Evolutionary conservation across 768 basidiomycete species (phyloP), one percentile per base, ranked within the genome.

Genomic region (Lactarius pseudohatsudake): DNA sequence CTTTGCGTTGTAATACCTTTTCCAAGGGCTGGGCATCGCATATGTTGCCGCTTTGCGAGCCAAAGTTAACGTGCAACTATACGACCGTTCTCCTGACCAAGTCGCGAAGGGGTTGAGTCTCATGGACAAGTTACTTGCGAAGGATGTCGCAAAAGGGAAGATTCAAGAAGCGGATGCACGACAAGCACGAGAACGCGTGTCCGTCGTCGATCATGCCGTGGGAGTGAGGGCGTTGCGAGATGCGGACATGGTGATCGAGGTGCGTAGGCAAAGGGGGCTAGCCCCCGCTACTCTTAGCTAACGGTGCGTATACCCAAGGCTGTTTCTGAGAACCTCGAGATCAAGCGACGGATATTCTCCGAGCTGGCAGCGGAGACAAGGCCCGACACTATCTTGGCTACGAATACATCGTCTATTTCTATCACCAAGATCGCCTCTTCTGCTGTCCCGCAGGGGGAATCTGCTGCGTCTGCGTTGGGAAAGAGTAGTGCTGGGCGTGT

Each of bases 371-470:
- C 82, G 57, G 84, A 89, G 72, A 75, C 94, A 59, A 81, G 85
- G 34, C 86, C 89, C 0, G 81, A 84, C 38, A 85, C 92, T 9
- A 94, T 98, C 59, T 81, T 98, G 26, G 96, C 95, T 0, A 86
- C 88, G 53, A 98, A 98, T 73, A 98, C 96, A 2, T 95, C 93
- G 64, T 94, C 92, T 11, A 98, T 98, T 69, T 93, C 91, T 70
- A 88, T 98, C 55, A 95, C 95, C 26, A 96, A 96, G 79, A 92
- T 98, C 61, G 95, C 96, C 0, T 89, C 89, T 8, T 80, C 91
- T 36, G 88, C 90, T 9, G 77, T 94, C 22, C 85, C 86, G 0
- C 76, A 81, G 60, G 86, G 86, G 30, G 74, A 81, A 50, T 80
- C 79, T 62, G 79, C 88, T 20, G 80, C 88, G 8, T 89, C 86